These are phyloP conservation scores for Colletotrichum sp. DNA, from an alignment of 2,329 filamentous ascomycete species.

Conservation along the genomic window DNA sequence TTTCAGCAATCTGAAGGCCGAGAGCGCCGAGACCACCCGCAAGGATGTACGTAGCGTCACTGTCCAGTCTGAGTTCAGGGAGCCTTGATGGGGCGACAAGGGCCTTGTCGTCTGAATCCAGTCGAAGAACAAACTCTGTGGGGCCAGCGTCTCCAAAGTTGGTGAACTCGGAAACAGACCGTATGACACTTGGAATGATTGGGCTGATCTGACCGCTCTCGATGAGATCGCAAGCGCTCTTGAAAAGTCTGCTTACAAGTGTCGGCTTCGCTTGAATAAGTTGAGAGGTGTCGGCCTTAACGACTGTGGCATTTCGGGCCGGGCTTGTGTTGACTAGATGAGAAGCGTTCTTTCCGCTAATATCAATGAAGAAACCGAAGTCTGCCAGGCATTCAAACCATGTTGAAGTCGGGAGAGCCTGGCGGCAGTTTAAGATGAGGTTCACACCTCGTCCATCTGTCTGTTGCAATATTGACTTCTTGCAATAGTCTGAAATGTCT, in stretches of 20 bases:
- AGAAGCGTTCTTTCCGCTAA: constrained; percentile 22
- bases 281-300: background rate
- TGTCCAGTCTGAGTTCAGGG: constrained; percentile 1
- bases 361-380: constrained; percentile 36
- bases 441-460: constrained; percentile 33
- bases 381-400: constrained; percentile 32
- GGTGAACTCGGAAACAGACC: constrained; percentile 23
- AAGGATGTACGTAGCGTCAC: background rate
- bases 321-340: constrained; percentile 24
- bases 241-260: background rate
- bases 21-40: constrained; percentile 28
- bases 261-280: background rate
- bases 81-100: constrained; percentile 20
- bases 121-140: constrained; percentile 24
- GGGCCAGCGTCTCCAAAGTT: constrained; percentile 32
- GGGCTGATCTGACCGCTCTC: background rate
- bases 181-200: background rate
- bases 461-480: constrained; percentile 26
- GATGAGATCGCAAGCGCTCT: background rate
- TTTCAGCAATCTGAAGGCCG: constrained; percentile 24
- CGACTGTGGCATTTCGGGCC: background rate
- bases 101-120: background rate
- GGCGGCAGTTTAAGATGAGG: constrained; percentile 32
- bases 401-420: constrained; percentile 4
- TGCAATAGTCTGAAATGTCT: constrained; percentile 30